These are phyloP conservation scores for Pythium aquatile DNA, from an alignment of 352 stramenopile genomes.

Conservation along the genomic window DNA sequence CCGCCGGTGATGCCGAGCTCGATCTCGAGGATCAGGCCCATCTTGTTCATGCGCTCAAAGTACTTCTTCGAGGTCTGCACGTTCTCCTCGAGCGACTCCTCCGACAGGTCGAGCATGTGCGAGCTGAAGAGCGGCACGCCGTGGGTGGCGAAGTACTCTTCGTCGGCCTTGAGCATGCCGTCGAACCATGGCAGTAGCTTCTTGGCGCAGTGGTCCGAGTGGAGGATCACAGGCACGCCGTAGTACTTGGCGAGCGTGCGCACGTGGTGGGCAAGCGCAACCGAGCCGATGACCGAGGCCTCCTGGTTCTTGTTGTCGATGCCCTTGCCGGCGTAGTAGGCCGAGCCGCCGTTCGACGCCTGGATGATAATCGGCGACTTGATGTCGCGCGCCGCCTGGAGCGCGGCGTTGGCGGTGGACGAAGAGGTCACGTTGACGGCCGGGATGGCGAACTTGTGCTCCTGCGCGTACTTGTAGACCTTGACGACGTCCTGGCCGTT, in stretches of 20 bases:
- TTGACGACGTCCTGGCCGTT: constrained; percentile 87
- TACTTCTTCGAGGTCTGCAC: constrained; percentile 97
- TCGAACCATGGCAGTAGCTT: constrained; percentile 98
- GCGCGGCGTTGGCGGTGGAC: constrained; percentile 95
- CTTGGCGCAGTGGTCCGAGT: constrained; percentile 99
- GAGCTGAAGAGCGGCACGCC: constrained; percentile 96
- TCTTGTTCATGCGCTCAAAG: constrained; percentile 96
- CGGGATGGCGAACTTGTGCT: constrained; percentile 96
- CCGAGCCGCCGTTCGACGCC: constrained; percentile 96
- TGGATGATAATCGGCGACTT: constrained; percentile 98
- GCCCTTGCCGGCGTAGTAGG: constrained; percentile 97
- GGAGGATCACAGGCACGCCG: constrained; percentile 95
- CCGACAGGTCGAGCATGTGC: constrained; percentile 99
- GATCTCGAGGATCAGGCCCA: constrained; percentile 97
- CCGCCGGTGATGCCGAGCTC: constrained; percentile 98
- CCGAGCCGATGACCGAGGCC: constrained; percentile 60
- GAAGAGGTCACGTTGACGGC: constrained; percentile 97
- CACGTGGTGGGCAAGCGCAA: constrained; percentile 95
- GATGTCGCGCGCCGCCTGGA: constrained; percentile 96
- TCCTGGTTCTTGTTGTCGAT: constrained; percentile 94
- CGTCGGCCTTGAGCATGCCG: constrained; percentile 93
- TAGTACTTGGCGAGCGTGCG: constrained; percentile 96
- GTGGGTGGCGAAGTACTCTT: constrained; percentile 95
- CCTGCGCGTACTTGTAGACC: constrained; percentile 93
- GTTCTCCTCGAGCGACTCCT: constrained; percentile 98